Evolutionary conservation across 2,329 filamentous ascomycete species (phyloP).

Genomic region (Fusarium praegraminearum): DNA sequence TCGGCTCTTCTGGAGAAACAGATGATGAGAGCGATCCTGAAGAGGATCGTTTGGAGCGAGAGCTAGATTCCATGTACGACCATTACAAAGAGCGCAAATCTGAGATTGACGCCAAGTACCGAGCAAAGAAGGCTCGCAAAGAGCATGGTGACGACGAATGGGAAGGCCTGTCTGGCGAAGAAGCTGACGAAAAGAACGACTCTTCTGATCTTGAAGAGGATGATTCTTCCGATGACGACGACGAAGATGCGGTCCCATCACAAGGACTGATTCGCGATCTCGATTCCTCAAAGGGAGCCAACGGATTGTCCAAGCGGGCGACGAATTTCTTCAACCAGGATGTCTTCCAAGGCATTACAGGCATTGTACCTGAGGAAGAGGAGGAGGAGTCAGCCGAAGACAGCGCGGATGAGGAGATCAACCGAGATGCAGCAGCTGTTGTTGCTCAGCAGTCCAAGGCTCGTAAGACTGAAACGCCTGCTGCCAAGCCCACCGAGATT

Average conservation of each 20-base stretch:
- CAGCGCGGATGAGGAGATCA: slow-evolving; percentile 49
- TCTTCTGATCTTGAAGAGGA: slow-evolving; percentile 67
- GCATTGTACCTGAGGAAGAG: slow-evolving; percentile 66
- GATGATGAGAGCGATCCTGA: slow-evolving; percentile 80
- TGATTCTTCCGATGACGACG: slow-evolving; percentile 53
- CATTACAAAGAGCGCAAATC: slow-evolving; percentile 84
- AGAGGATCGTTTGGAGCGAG: slow-evolving; percentile 82
- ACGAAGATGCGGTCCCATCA: slow-evolving; percentile 42
- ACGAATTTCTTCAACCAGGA: slow-evolving; percentile 94
- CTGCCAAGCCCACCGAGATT: slow-evolving; percentile 10
- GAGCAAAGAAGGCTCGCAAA: slow-evolving; percentile 88
- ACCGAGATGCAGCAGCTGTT: slow-evolving; percentile 50
- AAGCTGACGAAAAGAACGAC: slow-evolving; percentile 63
- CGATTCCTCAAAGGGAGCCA: slow-evolving; percentile 46
- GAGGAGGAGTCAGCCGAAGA: slow-evolving; percentile 52
- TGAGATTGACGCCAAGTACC: slow-evolving; percentile 84
- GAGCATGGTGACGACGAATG: slow-evolving; percentile 89
- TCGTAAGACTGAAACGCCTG: slow-evolving; percentile 39
- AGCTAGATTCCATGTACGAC: slow-evolving; percentile 90
- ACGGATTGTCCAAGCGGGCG: slow-evolving; percentile 65
- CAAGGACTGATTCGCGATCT: slow-evolving; percentile 54
- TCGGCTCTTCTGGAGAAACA: slow-evolving; percentile 65
- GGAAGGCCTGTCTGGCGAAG: slow-evolving; percentile 84
- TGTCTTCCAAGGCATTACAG: slow-evolving; percentile 87
- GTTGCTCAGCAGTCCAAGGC: slow-evolving; percentile 45